Percentiles rank a stretch among this genome's conserved stretches.
phyloP scores from a whole-genome alignment of 2,329 filamentous ascomycete genomes.

The Trichothecium sympodiale region DNA sequence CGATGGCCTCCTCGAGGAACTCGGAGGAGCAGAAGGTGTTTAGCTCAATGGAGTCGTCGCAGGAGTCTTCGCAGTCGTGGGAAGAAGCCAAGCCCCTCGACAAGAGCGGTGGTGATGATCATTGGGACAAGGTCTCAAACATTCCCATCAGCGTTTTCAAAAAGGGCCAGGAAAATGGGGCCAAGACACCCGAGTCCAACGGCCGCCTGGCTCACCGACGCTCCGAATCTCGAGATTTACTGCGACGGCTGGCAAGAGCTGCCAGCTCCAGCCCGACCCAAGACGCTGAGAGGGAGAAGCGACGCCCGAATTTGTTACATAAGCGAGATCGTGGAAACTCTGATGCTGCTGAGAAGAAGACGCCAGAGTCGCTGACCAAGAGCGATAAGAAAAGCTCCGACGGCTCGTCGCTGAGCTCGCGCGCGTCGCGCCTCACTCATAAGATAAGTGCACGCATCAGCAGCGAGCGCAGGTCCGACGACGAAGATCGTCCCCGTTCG shows the following conservation, averaged over 20 bases:
- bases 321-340: not conserved
- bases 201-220: conserved; percentile 9
- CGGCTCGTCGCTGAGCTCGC: too few relatives aligned
- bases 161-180: conserved; percentile 7
- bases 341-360: not conserved
- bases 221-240: conserved; percentile 34
- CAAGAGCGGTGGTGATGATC: not conserved
- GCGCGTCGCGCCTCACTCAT: too few relatives aligned
- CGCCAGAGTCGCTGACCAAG: too few relatives aligned
- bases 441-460: not conserved
- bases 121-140: conserved; percentile 16
- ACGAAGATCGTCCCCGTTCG: conserved; percentile 7
- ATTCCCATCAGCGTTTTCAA: conserved; percentile 30
- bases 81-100: conserved; percentile 1
- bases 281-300: conserved; percentile 12
- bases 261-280: conserved; percentile 32
- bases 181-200: conserved; percentile 7
- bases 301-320: conserved; percentile 4
- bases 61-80: not conserved
- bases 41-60: too few relatives aligned
- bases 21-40: conserved; percentile 20
- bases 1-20: conserved; percentile 29
- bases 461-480: not conserved
- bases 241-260: conserved; percentile 37
- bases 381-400: too few relatives aligned